These are phyloP conservation scores for Wickerhamomyces chambardii DNA, from an alignment of 805 yeast species.

Conservation along the genomic window DNA sequence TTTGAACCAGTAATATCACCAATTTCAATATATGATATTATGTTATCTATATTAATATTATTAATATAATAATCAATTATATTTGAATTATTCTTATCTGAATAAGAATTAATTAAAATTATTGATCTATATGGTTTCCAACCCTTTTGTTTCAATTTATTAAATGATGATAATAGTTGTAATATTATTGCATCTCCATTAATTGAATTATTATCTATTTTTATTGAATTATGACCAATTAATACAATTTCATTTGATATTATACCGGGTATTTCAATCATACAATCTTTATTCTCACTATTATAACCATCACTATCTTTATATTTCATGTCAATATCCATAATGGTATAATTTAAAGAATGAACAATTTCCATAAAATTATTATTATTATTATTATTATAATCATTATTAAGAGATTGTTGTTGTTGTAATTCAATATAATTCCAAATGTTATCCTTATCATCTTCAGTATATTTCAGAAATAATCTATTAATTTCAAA, in stretches of 20 bases:
- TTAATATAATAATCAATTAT: no score
- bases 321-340: no score
- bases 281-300: constrained; percentile 31
- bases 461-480: no score
- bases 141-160: constrained; percentile 33
- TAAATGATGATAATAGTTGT: constrained; percentile 44
- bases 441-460: no score
- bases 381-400: no score
- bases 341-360: no score
- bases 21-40: constrained; percentile 39
- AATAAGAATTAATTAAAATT: constrained; percentile 73
- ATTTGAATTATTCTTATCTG: constrained; percentile 39
- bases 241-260: constrained; percentile 43
- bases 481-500: no score
- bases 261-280: constrained; percentile 51
- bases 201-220: constrained; percentile 36
- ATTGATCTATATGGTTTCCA: constrained; percentile 74
- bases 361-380: no score
- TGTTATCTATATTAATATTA: constrained; percentile 39
- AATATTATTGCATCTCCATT: constrained; percentile 34
- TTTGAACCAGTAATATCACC: constrained; percentile 41
- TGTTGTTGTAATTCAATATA: no score
- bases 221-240: constrained; percentile 46
- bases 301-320: no score
- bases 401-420: no score